These are phyloP conservation scores for Starmera caribaea DNA, from an alignment of 805 yeast genomes.

Conservation along the genomic window DNA sequence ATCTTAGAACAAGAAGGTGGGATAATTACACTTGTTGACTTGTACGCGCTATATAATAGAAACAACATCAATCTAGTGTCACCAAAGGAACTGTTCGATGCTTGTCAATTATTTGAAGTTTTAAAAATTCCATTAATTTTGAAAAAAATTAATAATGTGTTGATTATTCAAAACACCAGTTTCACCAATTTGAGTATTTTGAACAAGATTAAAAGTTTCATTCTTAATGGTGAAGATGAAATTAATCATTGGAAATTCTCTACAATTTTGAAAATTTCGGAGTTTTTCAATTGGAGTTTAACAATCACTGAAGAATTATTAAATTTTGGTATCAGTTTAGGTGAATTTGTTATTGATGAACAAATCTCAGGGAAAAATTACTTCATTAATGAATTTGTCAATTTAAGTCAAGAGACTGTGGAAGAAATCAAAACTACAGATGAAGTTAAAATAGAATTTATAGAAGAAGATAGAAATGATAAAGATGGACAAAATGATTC, in stretches of 20 bases:
- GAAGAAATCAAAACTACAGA: no score
- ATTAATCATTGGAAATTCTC: slow-evolving; percentile 16
- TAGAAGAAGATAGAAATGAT: no score
- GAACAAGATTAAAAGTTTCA: slow-evolving; percentile 16
- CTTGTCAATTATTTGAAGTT: slow-evolving; percentile 46
- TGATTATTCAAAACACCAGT: slow-evolving; percentile 30
- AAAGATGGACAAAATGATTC: no score
- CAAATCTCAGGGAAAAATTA: slow-evolving; percentile 58
- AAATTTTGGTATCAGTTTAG: slow-evolving; percentile 45
- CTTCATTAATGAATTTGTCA: slow-evolving; percentile 34
- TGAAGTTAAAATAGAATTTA: no score
- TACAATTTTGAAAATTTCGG: slow-evolving; percentile 16
- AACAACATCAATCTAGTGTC: slow-evolving; percentile 60
- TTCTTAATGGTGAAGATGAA: slow-evolving; percentile 21
- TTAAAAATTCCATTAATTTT: slow-evolving; percentile 49
- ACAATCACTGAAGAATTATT: slow-evolving; percentile 58
- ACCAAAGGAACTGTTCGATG: slow-evolving; percentile 55
- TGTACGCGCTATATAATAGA: slow-evolving; percentile 55
- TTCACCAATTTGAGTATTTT: slow-evolving; percentile 24
- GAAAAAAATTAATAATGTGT: slow-evolving; percentile 26
- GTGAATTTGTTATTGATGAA: slow-evolving; percentile 56
- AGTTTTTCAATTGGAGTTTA: slow-evolving; percentile 51
- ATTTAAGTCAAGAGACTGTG: background rate
- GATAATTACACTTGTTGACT: slow-evolving; percentile 48
- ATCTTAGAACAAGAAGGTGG: slow-evolving; percentile 46